Conservation (phyloP, 768 basidiomycete genomes). For the Suillus tomentosus region DNA sequence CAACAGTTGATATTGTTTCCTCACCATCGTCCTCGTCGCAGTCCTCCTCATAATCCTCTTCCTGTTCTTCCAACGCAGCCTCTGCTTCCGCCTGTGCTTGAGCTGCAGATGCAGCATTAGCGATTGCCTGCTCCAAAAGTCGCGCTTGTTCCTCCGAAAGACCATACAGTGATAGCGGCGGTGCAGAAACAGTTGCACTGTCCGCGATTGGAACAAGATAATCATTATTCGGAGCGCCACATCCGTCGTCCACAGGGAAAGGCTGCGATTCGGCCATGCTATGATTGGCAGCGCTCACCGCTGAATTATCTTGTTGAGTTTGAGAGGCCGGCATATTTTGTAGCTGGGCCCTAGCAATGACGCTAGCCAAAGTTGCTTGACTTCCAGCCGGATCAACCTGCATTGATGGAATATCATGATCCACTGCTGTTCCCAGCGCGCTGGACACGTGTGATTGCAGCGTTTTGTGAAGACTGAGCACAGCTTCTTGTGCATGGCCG, state of each 20-base stretch:
- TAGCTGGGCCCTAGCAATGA: slow-evolving; percentile 70
- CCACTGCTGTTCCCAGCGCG: slow-evolving; percentile 44
- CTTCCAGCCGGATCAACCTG: slow-evolving; percentile 50
- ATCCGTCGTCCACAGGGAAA: slow-evolving; percentile 10
- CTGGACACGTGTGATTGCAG: slow-evolving; percentile 60
- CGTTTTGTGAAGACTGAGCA: slow-evolving; percentile 55
- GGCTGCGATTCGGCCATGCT: slow-evolving; percentile 19
- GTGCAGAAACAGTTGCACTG: slow-evolving; percentile 14
- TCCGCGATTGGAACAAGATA: slow-evolving; percentile 15
- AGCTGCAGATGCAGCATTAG: slow-evolving; percentile 71
- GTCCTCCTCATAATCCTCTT: slow-evolving; percentile 50
- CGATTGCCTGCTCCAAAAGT: slow-evolving; percentile 71
- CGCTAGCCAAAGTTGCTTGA: slow-evolving; percentile 70
- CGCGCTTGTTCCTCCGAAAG: slow-evolving; percentile 73
- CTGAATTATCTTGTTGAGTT: slow-evolving; percentile 13
- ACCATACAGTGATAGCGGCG: slow-evolving; percentile 65
- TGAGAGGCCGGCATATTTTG: slow-evolving; percentile 39
- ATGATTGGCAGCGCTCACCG: slow-evolving; percentile 6
- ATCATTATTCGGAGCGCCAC: slow-evolving; percentile 10
- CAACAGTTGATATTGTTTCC: slow-evolving; percentile 26
- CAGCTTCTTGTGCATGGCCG: slow-evolving; percentile 49
- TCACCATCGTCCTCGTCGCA: slow-evolving; percentile 48
- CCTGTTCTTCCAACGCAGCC: slow-evolving; percentile 72
- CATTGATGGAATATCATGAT: slow-evolving; percentile 31
- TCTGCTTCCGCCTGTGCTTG: slow-evolving; percentile 81